A percentile compares a stretch with the other conserved stretches of the same genome.
Evolutionary conservation across 1,139 yeast species (phyloP).

Genomic region (Hansenula lynferdii): DNA sequence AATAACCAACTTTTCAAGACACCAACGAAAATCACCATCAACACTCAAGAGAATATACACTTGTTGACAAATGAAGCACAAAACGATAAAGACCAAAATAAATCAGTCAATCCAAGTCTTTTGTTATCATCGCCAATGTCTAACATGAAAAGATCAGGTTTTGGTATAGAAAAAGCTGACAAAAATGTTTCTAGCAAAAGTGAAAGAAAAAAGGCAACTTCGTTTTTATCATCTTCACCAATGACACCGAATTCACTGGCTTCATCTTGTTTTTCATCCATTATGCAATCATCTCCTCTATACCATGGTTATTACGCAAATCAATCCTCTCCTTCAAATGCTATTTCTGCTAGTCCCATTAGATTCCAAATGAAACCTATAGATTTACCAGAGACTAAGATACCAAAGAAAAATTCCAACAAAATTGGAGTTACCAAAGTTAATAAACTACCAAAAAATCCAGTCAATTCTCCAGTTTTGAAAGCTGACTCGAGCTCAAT

Average conservation of each 20-base stretch:
- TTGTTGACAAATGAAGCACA: conserved; percentile 8
- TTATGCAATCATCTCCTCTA: conserved; percentile 23
- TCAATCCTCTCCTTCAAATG: conserved; percentile 19
- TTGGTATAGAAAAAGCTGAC: not conserved
- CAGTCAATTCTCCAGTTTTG: conserved; percentile 16
- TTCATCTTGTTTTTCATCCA: conserved; percentile 22
- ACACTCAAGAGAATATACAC: conserved; percentile 16
- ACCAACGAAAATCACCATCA: conserved; percentile 7
- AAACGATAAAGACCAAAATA: not conserved
- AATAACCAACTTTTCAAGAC: conserved; percentile 3
- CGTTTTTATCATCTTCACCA: conserved; percentile 17
- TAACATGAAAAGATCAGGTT: not conserved
- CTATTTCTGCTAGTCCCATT: conserved; percentile 18
- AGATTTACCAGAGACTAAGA: conserved; percentile 9
- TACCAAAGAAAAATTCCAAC: conserved; percentile 2
- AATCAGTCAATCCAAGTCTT: conserved; percentile 21
- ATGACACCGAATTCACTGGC: conserved; percentile 16
- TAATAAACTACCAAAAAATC: conserved; percentile 14
- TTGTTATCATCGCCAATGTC: conserved; percentile 22
- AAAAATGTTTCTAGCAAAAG: not conserved
- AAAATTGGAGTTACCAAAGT: not conserved
- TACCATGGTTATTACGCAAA: conserved; percentile 22
- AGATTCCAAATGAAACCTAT: conserved; percentile 22
- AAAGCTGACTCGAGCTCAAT: conserved; percentile 1
- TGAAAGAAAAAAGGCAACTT: conserved; percentile 3